Evolutionary conservation across 1,284 basidiomycete species (phyloP).

Genomic region (Cystobasidium pallidum): DNA sequence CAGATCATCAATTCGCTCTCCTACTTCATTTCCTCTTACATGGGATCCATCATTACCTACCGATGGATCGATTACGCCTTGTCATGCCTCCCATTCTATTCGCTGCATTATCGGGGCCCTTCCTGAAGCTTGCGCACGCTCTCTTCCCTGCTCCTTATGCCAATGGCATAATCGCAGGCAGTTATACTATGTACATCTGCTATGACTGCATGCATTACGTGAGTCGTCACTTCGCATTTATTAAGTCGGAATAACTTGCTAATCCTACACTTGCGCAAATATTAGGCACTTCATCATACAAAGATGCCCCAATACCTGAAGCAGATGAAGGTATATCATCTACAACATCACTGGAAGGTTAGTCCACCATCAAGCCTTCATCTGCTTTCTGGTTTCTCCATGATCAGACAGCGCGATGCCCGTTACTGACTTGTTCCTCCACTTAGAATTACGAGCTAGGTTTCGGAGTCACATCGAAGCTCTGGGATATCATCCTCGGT

Average conservation of each 20-base stretch:
- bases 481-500: constrained; percentile 93
- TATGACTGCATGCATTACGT: constrained; percentile 58
- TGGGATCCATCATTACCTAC: constrained; percentile 96
- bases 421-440: not conserved
- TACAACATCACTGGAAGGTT: constrained; percentile 94
- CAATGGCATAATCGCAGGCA: constrained; percentile 89
- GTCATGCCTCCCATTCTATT: constrained; percentile 97
- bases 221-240: too few relatives aligned
- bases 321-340: constrained; percentile 95
- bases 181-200: constrained; percentile 74
- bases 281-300: constrained; percentile 51
- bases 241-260: constrained; percentile 5
- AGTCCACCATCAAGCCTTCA: constrained; percentile 13
- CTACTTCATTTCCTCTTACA: constrained; percentile 91
- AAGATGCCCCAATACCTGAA: constrained; percentile 79
- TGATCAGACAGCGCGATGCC: too few relatives aligned
- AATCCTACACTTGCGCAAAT: not conserved
- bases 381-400: too few relatives aligned
- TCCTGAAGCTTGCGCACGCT: constrained; percentile 81
- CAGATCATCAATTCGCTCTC: constrained; percentile 78
- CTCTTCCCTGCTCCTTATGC: constrained; percentile 84
- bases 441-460: constrained; percentile 82
- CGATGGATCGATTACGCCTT: constrained; percentile 72
- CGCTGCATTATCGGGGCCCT: constrained; percentile 74
- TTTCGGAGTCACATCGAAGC: constrained; percentile 93